Percentiles rank a stretch among this genome's conserved stretches.
Conservation (phyloP, 1,284 basidiomycete species). For the Flammula alnicola region DNA sequence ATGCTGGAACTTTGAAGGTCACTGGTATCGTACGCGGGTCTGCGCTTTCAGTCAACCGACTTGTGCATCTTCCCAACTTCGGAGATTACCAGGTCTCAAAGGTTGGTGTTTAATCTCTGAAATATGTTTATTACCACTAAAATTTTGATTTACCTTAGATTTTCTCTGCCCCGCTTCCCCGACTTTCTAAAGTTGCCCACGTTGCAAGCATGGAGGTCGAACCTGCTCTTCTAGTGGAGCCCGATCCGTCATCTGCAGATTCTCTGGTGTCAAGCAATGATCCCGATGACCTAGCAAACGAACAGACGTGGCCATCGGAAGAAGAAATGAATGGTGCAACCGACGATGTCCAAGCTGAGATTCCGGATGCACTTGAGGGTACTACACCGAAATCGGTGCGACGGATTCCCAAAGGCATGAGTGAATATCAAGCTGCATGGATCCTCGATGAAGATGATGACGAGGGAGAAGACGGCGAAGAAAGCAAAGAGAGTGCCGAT, state of each 20-base stretch:
- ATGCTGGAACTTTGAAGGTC: conserved; percentile 67
- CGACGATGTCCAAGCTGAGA: conserved; percentile 35
- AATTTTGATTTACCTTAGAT: conserved; percentile 49
- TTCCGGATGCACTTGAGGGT: conserved; percentile 69
- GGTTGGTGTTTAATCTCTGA: conserved; percentile 46
- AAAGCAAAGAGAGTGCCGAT: conserved; percentile 38
- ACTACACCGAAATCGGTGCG: conserved; percentile 79
- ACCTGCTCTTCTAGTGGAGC: conserved; percentile 59
- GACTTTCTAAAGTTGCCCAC: conserved; percentile 42
- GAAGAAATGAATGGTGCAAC: conserved; percentile 81
- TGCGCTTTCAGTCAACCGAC: conserved; percentile 80
- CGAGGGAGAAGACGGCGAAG: conserved; percentile 47
- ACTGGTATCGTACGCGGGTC: conserved; percentile 87
- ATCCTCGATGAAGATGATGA: conserved; percentile 85
- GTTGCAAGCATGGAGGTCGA: conserved; percentile 66
- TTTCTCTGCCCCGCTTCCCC: conserved; percentile 58
- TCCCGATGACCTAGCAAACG: conserved; percentile 88
- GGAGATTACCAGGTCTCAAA: conserved; percentile 90
- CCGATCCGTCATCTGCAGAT: conserved; percentile 75
- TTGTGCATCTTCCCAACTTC: conserved; percentile 88
- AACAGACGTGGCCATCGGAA: conserved; percentile 99
- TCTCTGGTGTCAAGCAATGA: conserved; percentile 89
- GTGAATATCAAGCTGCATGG: conserved; percentile 94
- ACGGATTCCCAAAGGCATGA: conserved; percentile 87
- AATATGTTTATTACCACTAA: not conserved